Evolutionary conservation across 2,329 filamentous ascomycete genomes (phyloP), one percentile per base, ranked within the genome.

Genomic region (Verticillium albo-atrum): DNA sequence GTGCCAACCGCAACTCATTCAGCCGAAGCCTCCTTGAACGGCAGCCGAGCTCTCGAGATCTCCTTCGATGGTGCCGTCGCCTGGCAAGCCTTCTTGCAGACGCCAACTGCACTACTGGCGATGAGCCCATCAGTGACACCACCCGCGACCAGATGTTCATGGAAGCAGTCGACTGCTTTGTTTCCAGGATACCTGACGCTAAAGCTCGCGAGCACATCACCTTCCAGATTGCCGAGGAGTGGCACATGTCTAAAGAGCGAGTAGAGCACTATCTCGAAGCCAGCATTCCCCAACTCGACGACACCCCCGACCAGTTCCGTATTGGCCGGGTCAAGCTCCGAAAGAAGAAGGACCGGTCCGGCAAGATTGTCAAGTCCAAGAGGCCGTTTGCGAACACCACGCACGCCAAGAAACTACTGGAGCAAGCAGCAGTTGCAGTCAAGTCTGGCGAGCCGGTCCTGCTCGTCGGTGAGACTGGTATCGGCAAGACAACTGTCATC

Each of bases 401-500:
- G 25, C 91, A 96, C 64, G 94, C 94, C 0, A 86, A 91, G 64
- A 86, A 89, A 62, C 80, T 97, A 14, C 83, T 99, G 56, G 96
- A 99, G 71, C 91, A 96, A 71, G 90, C 98, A 58, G 87, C 91
- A 1, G 88, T 91, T 37, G 89, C 92, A 1, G 86, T 97, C 6
- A 87, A 89, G 62, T 85, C 92, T 67, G 84, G 86, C n/a, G 95
- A 99, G 69, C 92, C 96, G 4, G 85, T 97, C 1, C 78, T 99
- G 20, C 85, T 99, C 28, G 95, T 99, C n/a, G 95, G 95, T 70
- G 95, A 99, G 77, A 99, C 95, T 7, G 95, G 95, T 78, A 97
- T 97, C 56, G 95, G 95, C 68, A 99, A 99, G 76, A 99, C 95
- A 0, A 97, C 95, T 0, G 90, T 95, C 27, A 89, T 99, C 15